Evolutionary conservation across 1,284 basidiomycete genomes (phyloP).

Genomic region (Austroboletus novae-zelandiae): DNA sequence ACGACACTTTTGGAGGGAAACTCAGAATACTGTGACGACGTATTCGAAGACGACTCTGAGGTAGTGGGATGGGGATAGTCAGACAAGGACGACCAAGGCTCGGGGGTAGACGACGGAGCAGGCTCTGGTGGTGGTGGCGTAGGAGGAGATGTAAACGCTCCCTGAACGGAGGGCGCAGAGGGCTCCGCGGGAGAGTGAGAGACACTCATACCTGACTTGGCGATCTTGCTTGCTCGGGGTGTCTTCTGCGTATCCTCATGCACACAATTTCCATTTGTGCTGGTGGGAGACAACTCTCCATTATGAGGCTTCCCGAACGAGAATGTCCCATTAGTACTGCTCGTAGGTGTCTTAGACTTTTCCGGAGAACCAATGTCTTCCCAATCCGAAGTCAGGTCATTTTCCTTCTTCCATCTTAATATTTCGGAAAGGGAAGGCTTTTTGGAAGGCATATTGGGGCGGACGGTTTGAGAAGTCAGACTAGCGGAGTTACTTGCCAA

Average conservation of each 20-base stretch:
- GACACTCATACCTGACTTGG: slow-evolving; percentile 24
- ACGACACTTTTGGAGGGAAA: slow-evolving; percentile 37
- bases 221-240: slow-evolving; percentile 33
- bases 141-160: slow-evolving; percentile 33
- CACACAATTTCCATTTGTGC: slow-evolving; percentile 20
- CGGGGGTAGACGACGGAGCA: slow-evolving; percentile 65
- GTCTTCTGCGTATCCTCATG: slow-evolving; percentile 31
- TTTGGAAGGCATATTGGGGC: slow-evolving; percentile 40
- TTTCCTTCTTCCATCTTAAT: slow-evolving; percentile 50
- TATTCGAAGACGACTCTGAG: slow-evolving; percentile 46
- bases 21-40: slow-evolving; percentile 44
- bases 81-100: slow-evolving; percentile 48
- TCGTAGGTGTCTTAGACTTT: slow-evolving; percentile 47
- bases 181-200: slow-evolving; percentile 26
- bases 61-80: slow-evolving; percentile 41
- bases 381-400: slow-evolving; percentile 57
- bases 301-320: slow-evolving; percentile 29
- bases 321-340: slow-evolving; percentile 42
- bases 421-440: slow-evolving; percentile 67
- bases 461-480: slow-evolving; percentile 29
- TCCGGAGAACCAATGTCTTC: slow-evolving; percentile 52
- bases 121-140: slow-evolving; percentile 55
- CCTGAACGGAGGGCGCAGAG: slow-evolving; percentile 15
- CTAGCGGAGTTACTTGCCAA: slow-evolving; percentile 37
- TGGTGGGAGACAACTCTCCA: slow-evolving; percentile 26